Conservation (phyloP, 2,329 filamentous ascomycete species). For the Claviceps maximensis region DNA sequence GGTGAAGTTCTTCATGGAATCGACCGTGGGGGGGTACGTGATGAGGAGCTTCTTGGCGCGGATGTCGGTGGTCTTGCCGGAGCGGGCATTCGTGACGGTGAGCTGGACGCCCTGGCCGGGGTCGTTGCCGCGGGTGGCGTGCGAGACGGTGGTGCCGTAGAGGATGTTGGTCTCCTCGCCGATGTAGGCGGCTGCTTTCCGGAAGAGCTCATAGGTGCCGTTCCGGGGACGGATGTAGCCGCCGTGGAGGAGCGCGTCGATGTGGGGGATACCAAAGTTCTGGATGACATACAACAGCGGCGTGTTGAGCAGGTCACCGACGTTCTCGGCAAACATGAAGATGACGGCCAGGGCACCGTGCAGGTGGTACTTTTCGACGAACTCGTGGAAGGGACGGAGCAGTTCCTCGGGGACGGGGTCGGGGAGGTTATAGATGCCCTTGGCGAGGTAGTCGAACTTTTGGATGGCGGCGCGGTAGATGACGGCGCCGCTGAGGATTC, state of each 20-base stretch:
- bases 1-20: conserved; percentile 19
- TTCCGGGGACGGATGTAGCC: conserved; percentile 5
- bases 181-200: conserved; percentile 14
- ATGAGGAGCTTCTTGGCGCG: conserved; percentile 22
- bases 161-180: conserved; percentile 12
- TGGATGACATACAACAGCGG: conserved; percentile 29
- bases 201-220: conserved; percentile 12
- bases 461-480: conserved; percentile 1
- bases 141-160: conserved; percentile 12
- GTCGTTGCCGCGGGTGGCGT: conserved; percentile 10
- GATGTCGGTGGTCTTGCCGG: conserved; percentile 15
- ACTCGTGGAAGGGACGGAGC: conserved; percentile 26
- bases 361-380: conserved; percentile 28
- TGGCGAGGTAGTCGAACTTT: conserved; percentile 1
- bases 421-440: conserved; percentile 20
- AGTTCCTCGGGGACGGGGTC: conserved; percentile 31
- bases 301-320: conserved; percentile 24
- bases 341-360: conserved; percentile 20
- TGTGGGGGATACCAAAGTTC: conserved; percentile 10
- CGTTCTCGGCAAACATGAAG: conserved; percentile 22
- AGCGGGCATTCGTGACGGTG: conserved; percentile 12
- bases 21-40: conserved; percentile 21
- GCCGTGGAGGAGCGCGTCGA: conserved; percentile 2
- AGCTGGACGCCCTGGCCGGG: conserved; percentile 11
- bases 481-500: neutral